Conservation (phyloP, 2,329 filamentous ascomycete genomes). For the Ophidiomyces ophidiicola region DNA sequence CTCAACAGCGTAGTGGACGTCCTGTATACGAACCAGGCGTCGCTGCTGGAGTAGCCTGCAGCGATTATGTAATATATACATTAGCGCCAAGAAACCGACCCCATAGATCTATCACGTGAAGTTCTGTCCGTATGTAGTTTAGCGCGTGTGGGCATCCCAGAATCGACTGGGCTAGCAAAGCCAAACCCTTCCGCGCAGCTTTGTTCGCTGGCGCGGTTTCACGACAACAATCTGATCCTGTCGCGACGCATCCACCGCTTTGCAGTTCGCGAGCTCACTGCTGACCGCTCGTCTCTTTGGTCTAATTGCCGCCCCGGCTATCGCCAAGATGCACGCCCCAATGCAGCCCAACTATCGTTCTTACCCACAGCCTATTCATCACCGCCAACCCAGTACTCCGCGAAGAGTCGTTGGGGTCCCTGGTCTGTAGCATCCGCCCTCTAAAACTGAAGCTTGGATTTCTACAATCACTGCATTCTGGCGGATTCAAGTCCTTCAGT, state of each 20-base stretch:
- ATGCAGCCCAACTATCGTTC: slow-evolving; percentile 35
- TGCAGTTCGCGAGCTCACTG: slow-evolving; percentile 5
- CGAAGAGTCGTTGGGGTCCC: slow-evolving; percentile 29
- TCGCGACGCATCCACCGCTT: slow-evolving; percentile 10
- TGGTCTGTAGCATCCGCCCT: slow-evolving; percentile 21
- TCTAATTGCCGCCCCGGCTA: slow-evolving; percentile 7
- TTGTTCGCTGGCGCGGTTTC: slow-evolving; percentile 5
- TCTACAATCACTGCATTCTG: background rate
- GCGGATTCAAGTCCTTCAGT: background rate
- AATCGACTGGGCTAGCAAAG: background rate
- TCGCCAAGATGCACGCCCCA: slow-evolving; percentile 24
- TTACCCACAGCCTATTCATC: slow-evolving; percentile 27
- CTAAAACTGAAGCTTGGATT: background rate
- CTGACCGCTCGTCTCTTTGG: background rate
- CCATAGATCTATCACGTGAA: slow-evolving; percentile 7
- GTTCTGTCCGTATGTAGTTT: background rate
- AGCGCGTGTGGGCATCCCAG: background rate
- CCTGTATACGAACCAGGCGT: slow-evolving; percentile 94
- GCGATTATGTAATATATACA: background rate
- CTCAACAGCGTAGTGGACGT: slow-evolving; percentile 94
- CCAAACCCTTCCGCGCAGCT: slow-evolving; percentile 6
- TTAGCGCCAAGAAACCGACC: slow-evolving; percentile 7
- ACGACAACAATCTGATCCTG: slow-evolving; percentile 7
- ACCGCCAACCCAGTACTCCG: slow-evolving; percentile 33
- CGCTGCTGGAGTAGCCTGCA: slow-evolving; percentile 63